Percentiles rank a stretch among this genome's conserved stretches.
These are phyloP conservation scores for Trebouxia sp. DNA, from an alignment of 139 green algal genomes.

Conservation along the genomic window DNA sequence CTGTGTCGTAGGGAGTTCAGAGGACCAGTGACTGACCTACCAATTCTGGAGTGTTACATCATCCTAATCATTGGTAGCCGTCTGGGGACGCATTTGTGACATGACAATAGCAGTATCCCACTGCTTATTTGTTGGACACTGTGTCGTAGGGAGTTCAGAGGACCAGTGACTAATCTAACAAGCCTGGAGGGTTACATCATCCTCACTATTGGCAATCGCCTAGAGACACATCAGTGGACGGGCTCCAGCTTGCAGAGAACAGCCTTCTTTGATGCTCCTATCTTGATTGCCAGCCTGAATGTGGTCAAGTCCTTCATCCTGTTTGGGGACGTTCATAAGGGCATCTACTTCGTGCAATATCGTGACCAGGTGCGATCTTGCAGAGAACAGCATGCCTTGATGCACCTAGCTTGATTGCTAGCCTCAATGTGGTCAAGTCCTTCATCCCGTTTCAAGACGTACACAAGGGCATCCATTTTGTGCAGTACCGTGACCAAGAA, in stretches of 20 bases:
- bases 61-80: too few species aligned
- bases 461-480: slow-evolving; percentile 71
- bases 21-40: too few species aligned
- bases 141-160: slow-evolving; percentile 51
- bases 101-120: too few species aligned
- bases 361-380: slow-evolving; percentile 32
- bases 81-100: too few species aligned
- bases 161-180: slow-evolving; percentile 52
- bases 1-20: too few species aligned
- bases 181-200: slow-evolving; percentile 62
- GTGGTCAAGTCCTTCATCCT: slow-evolving; percentile 90
- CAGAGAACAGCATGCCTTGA: slow-evolving; percentile 75
- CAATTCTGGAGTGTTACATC: too few species aligned
- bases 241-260: slow-evolving; percentile 31
- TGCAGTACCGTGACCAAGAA: slow-evolving; percentile 60
- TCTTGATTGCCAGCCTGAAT: slow-evolving; percentile 62
- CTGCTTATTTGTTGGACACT: background rate
- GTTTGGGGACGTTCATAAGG: slow-evolving; percentile 70
- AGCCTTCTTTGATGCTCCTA: slow-evolving; percentile 80
- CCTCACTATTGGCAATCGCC: slow-evolving; percentile 55
- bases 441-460: slow-evolving; percentile 82
- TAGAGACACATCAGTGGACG: slow-evolving; percentile 65
- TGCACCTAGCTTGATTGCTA: slow-evolving; percentile 63
- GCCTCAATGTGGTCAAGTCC: slow-evolving; percentile 79
- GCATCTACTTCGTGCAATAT: slow-evolving; percentile 77